Conservation (phyloP, 805 yeast species). For the Metschnikowia reukaufii region DNA sequence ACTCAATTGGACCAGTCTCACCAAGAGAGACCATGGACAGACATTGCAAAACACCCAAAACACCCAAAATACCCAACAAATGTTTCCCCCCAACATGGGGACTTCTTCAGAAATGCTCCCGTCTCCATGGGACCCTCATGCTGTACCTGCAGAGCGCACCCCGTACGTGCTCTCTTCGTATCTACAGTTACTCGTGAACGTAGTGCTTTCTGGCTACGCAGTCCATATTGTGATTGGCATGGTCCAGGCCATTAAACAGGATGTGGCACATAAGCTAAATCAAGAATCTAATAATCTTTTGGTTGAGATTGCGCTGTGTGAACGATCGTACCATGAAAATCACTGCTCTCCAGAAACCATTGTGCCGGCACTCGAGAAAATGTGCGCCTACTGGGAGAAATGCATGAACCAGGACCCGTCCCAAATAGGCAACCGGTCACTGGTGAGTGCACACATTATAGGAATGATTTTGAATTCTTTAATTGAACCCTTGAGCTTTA, state of each 20-base stretch:
- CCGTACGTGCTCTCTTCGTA: conserved; percentile 64
- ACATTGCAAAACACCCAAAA: not conserved
- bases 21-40: not conserved
- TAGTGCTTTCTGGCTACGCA: conserved; percentile 45
- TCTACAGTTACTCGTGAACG: conserved; percentile 55
- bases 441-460: conserved; percentile 59
- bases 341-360: conserved; percentile 54
- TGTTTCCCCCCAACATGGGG: not conserved
- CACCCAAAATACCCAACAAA: not conserved
- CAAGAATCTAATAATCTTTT: conserved; percentile 46
- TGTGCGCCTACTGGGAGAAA: conserved; percentile 61
- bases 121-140: conserved; percentile 55
- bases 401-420: conserved; percentile 64
- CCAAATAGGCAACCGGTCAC: conserved; percentile 48
- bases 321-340: conserved; percentile 52
- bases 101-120: conserved; percentile 38
- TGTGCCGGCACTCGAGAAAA: conserved; percentile 57
- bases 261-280: conserved; percentile 51
- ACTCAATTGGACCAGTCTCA: not conserved
- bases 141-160: conserved; percentile 50
- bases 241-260: conserved; percentile 51
- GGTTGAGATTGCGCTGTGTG: conserved; percentile 55
- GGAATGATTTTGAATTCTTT: conserved; percentile 63
- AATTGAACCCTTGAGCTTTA: conserved; percentile 65
- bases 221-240: conserved; percentile 44